Percentiles rank a stretch among this genome's conserved stretches.
These are phyloP conservation scores for Penicillium carneum DNA, from an alignment of 2,329 filamentous ascomycete species.

Conservation along the genomic window DNA sequence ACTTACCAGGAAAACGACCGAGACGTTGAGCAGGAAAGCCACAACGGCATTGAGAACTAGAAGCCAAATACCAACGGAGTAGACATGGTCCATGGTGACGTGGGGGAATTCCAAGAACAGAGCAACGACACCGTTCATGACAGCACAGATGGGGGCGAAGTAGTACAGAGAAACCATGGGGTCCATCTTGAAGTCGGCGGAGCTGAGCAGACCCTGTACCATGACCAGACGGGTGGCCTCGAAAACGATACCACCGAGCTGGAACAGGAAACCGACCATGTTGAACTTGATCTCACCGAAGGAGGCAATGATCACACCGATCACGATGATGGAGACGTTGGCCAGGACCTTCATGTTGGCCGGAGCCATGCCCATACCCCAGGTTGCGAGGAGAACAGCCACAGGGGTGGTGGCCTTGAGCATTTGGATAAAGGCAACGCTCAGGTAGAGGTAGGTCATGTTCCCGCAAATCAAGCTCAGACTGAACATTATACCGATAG, in stretches of 20 bases:
- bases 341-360: conserved; percentile 85
- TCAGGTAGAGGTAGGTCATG: conserved; percentile 92
- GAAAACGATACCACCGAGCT: conserved; percentile 77
- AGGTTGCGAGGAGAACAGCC: conserved; percentile 86
- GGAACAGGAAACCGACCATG: conserved; percentile 68
- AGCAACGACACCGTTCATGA: conserved; percentile 78
- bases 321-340: conserved; percentile 92
- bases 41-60: conserved; percentile 77
- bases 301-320: conserved; percentile 93
- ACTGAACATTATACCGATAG: conserved; percentile 94
- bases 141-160: conserved; percentile 82
- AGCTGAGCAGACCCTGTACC: conserved; percentile 82
- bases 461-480: conserved; percentile 96
- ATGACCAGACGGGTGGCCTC: conserved; percentile 83
- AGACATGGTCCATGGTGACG: conserved; percentile 71
- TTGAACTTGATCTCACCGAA: conserved; percentile 94
- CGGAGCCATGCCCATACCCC: conserved; percentile 82
- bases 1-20: conserved; percentile 83
- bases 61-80: conserved; percentile 69
- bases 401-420: conserved; percentile 87
- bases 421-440: conserved; percentile 93
- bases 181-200: conserved; percentile 84
- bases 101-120: conserved; percentile 71
- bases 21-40: conserved; percentile 81
- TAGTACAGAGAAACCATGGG: conserved; percentile 88